Evolutionary conservation across 2,329 filamentous ascomycete genomes (phyloP), one percentile per base, ranked within the genome.

Genomic region (Trichoderma atrobrunneum): DNA sequence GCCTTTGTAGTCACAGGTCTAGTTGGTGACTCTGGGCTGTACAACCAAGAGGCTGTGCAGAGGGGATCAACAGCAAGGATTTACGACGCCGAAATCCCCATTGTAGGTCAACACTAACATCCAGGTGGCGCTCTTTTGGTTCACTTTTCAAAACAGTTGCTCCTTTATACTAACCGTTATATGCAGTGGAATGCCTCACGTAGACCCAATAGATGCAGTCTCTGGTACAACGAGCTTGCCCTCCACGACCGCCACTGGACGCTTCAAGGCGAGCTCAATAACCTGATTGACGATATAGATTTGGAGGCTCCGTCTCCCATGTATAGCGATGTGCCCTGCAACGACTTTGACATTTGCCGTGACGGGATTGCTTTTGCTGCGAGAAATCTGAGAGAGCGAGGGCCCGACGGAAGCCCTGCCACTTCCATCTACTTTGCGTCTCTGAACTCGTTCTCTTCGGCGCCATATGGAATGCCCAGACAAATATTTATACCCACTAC

Each of bases 211-310:
- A 79, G 76, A 24, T 78, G 81, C 67, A 74, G 77, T 5, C 78
- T 85, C 30, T 85, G 82, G 80, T 84, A 83, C 75, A 80, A 79
- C 11, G 78, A 75, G 12, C 75, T 84, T 21, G 74, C 76, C 62
- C n/a, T 43, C 12, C 54, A 56, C 30, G 74, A 78, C 26, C 76
- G 74, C 14, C 57, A 71, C 6, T 84, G 81, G 81, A 75, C 71
- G 10, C 74, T 83, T 7, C 66, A 76, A 1, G 72, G 73, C 3
- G 72, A 75, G 5, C 75, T 84, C 2, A 75, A 78, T 51, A 84
- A 84, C 57, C 78, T 79, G 12, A 72, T 84, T 21, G 70, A 69
- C 5, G 72, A 75, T 43, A 77, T 78, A 2, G 71, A 72, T n/a
- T 76, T 84, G 12, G 80, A 82, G 54, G 79, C 78, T 0, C 80